Evolutionary conservation across 768 basidiomycete species (phyloP).

Genomic region (Suillus occidentalis): DNA sequence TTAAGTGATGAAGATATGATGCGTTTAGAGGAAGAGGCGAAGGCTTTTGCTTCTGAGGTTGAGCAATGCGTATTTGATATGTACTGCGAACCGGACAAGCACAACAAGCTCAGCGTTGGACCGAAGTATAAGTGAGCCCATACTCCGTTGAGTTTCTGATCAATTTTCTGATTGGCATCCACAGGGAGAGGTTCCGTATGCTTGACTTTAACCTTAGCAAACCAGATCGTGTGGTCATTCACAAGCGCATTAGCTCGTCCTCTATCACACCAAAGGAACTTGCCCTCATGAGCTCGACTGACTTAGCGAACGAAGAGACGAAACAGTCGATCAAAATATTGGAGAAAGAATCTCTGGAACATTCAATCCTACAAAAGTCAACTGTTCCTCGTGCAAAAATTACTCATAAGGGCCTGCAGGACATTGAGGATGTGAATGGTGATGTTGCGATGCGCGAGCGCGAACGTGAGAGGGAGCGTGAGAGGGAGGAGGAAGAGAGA

Average conservation of each 20-base stretch:
- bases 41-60: constrained; percentile 66
- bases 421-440: constrained; percentile 79
- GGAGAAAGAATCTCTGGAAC: constrained; percentile 79
- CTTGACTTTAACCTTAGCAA: constrained; percentile 86
- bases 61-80: constrained; percentile 76
- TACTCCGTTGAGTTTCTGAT: constrained; percentile 3
- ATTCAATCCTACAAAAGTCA: constrained; percentile 79
- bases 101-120: constrained; percentile 59
- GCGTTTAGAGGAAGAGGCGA: constrained; percentile 54
- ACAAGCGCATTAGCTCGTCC: constrained; percentile 71
- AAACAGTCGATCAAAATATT: constrained; percentile 80
- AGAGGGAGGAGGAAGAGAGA: constrained; percentile 66
- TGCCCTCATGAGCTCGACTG: constrained; percentile 83
- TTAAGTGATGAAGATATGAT: constrained; percentile 61
- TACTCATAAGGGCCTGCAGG: constrained; percentile 90
- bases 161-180: constrained; percentile 13
- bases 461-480: constrained; percentile 55
- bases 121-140: constrained; percentile 77
- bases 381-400: constrained; percentile 73
- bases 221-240: constrained; percentile 74
- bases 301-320: constrained; percentile 84
- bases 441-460: constrained; percentile 39
- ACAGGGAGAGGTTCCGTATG: constrained; percentile 88
- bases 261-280: constrained; percentile 70
- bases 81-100: constrained; percentile 77